These are phyloP conservation scores for Aegilops longissima DNA, from an alignment of 176 grass and related monocot species.

Conservation along the genomic window DNA sequence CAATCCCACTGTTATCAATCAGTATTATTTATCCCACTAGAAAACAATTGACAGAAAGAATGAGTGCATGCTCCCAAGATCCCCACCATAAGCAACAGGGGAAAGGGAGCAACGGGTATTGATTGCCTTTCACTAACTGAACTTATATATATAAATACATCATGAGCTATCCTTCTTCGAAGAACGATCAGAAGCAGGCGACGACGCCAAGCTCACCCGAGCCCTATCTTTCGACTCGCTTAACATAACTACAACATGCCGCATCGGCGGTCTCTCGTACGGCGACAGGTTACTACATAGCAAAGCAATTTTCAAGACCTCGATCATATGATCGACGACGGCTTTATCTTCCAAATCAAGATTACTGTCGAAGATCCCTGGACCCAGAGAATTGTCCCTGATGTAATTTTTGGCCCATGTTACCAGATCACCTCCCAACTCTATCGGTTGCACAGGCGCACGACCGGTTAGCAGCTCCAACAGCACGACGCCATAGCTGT, in stretches of 20 bases:
- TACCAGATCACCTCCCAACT: conserved; percentile 89
- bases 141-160: conserved; percentile 38
- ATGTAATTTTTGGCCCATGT: conserved; percentile 94
- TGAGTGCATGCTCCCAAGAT: conserved; percentile 31
- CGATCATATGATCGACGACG: conserved; percentile 77
- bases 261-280: conserved; percentile 82
- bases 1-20: neutral
- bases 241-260: conserved; percentile 96
- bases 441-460: conserved; percentile 84
- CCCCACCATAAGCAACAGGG: conserved; percentile 24
- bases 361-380: conserved; percentile 67
- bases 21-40: conserved; percentile 27
- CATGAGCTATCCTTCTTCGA: conserved; percentile 63
- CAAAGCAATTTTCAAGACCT: conserved; percentile 92
- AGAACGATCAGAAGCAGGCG: conserved; percentile 69
- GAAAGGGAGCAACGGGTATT: conserved; percentile 17
- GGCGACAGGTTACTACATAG: conserved; percentile 88
- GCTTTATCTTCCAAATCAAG: conserved; percentile 66
- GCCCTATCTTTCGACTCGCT: conserved; percentile 85
- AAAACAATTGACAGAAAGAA: conserved; percentile 37
- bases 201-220: conserved; percentile 54
- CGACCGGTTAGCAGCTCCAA: conserved; percentile 89
- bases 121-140: conserved; percentile 23
- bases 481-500: conserved; percentile 93
- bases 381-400: conserved; percentile 67